Percentiles rank a stretch among this genome's conserved stretches.
Evolutionary conservation across 2,329 filamentous ascomycete genomes (phyloP).

Genomic region (Phoma sp.): DNA sequence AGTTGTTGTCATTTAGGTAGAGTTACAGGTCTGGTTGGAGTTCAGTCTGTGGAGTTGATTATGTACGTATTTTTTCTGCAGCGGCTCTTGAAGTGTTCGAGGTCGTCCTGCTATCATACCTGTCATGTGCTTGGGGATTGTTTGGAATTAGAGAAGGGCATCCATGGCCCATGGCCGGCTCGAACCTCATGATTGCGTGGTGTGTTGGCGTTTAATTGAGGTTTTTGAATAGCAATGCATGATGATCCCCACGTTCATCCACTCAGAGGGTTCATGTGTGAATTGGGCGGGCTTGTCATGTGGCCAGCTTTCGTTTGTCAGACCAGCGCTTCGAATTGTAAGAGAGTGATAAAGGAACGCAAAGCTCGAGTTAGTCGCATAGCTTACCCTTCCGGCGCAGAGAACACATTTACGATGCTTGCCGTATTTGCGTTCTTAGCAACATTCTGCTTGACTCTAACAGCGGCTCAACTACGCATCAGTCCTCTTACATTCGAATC

Average conservation of each 20-base stretch:
- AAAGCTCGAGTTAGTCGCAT: neutral
- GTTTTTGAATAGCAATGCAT: conserved; percentile 12
- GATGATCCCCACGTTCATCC: neutral
- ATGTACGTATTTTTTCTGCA: conserved; percentile 15
- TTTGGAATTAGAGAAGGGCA: neutral
- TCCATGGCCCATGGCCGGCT: conserved; percentile 9
- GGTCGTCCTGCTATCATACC: conserved; percentile 9
- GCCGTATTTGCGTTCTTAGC: no score
- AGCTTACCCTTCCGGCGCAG: neutral
- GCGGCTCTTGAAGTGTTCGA: conserved; percentile 19
- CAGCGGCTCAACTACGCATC: neutral
- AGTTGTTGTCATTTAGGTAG: neutral
- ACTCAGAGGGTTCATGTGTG: neutral
- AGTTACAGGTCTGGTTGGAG: neutral
- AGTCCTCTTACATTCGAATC: neutral
- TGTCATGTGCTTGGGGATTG: conserved; percentile 2
- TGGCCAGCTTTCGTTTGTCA: no score
- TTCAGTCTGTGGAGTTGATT: neutral
- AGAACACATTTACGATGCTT: no score
- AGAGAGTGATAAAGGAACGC: neutral
- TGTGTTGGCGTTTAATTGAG: conserved; percentile 1
- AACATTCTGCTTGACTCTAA: no score
- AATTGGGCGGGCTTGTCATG: no score
- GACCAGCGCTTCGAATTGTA: no score
- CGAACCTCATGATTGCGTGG: conserved; percentile 1